phyloP scores from a whole-genome alignment of 2,329 filamentous ascomycete species.

The Venturia pyrina region DNA sequence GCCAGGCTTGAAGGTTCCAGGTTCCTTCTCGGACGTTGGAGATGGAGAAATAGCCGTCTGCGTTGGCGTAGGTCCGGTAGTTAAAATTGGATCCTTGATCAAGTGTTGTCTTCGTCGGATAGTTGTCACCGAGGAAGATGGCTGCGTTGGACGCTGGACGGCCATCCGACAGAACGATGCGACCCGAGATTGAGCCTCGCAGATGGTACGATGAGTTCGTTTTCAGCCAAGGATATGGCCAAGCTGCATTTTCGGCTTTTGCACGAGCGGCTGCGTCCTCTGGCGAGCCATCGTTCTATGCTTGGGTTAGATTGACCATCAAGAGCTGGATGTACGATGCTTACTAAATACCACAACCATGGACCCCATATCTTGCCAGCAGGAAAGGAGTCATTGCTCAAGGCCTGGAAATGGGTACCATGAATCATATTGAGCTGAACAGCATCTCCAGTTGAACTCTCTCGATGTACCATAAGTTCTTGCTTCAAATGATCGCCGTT shows the following conservation, averaged over 20 bases:
- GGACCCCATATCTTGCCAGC: conserved; percentile 17
- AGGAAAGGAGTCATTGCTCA: conserved; percentile 26
- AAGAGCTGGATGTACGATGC: conserved; percentile 4
- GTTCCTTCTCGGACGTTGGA: conserved; percentile 33
- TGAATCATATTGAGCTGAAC: conserved; percentile 47
- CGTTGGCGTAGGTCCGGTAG: conserved; percentile 38
- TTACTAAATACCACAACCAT: conserved; percentile 15
- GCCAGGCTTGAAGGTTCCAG: conserved; percentile 43
- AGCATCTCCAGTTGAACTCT: conserved; percentile 39
- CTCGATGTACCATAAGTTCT: conserved; percentile 43
- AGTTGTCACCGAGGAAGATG: conserved; percentile 41
- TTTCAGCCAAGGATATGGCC: conserved; percentile 42
- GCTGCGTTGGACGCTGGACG: conserved; percentile 38
- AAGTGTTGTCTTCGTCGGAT: conserved; percentile 34
- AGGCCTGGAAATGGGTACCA: conserved; percentile 38
- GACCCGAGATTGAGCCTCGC: conserved; percentile 38
- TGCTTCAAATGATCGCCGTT: conserved; percentile 45
- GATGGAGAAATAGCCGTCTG: conserved; percentile 34
- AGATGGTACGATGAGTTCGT: conserved; percentile 35
- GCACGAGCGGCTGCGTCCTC: conserved; percentile 32
- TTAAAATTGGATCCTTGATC: conserved; percentile 41
- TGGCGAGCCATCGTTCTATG: conserved; percentile 37
- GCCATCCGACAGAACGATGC: conserved; percentile 37
- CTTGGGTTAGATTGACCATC: not conserved
- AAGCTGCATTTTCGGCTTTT: conserved; percentile 32